phyloP scores from a whole-genome alignment of 2,329 filamentous ascomycete genomes.

The Aurifilum marmelostoma region DNA sequence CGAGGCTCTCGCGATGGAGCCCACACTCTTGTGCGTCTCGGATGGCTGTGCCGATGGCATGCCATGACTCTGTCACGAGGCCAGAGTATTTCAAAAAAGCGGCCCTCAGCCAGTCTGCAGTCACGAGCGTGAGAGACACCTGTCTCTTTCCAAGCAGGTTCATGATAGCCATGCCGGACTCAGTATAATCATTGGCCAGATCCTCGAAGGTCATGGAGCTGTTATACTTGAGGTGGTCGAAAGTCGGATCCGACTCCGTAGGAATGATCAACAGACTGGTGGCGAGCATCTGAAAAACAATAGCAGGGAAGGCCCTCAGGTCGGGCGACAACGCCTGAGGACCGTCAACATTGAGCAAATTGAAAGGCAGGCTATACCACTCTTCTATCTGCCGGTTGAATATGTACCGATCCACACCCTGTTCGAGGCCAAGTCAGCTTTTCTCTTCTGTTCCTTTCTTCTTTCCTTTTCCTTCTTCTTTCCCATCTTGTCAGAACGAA shows the following conservation, averaged over 20 bases:
- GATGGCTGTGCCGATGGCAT: slow-evolving; percentile 59
- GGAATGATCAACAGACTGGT: slow-evolving; percentile 57
- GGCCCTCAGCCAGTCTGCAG: slow-evolving; percentile 60
- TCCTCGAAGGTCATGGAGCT: slow-evolving; percentile 64
- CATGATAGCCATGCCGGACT: slow-evolving; percentile 57
- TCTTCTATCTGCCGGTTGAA: slow-evolving; percentile 55
- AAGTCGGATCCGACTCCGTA: slow-evolving; percentile 49
- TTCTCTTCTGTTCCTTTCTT: neutral
- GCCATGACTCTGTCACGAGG: slow-evolving; percentile 58
- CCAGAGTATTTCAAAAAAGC: slow-evolving; percentile 62
- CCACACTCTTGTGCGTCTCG: slow-evolving; percentile 66
- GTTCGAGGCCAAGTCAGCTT: slow-evolving; percentile 31
- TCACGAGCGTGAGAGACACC: slow-evolving; percentile 58
- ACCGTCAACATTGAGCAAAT: slow-evolving; percentile 51
- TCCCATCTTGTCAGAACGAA: neutral
- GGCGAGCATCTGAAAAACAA: slow-evolving; percentile 63
- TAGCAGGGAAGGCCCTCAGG: slow-evolving; percentile 59
- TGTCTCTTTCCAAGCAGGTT: slow-evolving; percentile 60
- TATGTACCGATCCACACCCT: slow-evolving; percentile 55
- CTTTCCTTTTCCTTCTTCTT: neutral
- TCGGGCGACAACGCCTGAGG: slow-evolving; percentile 55
- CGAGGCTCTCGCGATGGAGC: slow-evolving; percentile 57
- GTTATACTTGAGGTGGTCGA: slow-evolving; percentile 62
- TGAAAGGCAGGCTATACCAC: slow-evolving; percentile 60
- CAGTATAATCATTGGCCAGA: slow-evolving; percentile 63